Base-by-base conservation (phyloP, 139 green algal species). In the Volvox africanus region DNA sequence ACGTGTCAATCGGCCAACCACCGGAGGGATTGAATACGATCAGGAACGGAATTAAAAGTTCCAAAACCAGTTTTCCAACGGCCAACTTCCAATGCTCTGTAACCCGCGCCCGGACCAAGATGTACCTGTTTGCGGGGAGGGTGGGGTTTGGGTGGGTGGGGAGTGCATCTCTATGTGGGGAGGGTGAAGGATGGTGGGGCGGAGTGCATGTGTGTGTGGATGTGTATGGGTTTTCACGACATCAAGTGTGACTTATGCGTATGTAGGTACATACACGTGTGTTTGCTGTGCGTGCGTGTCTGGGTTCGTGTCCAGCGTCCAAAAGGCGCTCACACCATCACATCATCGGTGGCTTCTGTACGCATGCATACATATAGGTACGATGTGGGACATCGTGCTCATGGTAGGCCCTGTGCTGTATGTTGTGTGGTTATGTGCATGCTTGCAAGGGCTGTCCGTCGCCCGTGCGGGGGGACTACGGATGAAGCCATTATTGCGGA, bases 71-170 rank as follows among this genome's bases (percentile, higher is more conserved):
- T 71, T 82, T 88, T 36, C n/a, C n/a, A 12, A 80, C 65, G 6
- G 83, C 83, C 35, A 88, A 6, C 20, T 80, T 80, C 65, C 65
- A 80, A 68, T 36, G 79, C n/a, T 79, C 65, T 0, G 36, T 21
- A 13, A 36, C 12, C 32, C 79, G 79, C 22, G 30, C 35, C 21
- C 55, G 50, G 1, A 50, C 67, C 35, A 88, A 68, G 5, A 35
- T 80, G 33, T 88, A 88, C 83, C 81, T 87, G 81, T 2, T 35
- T n/a, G n/a, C n/a, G n/a, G n/a, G n/a, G n/a, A n/a, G n/a, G n/a
- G n/a, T n/a, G n/a, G n/a, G n/a, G n/a, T n/a, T n/a, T n/a, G n/a
- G n/a, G n/a, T n/a, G n/a, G n/a, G n/a, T n/a, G n/a, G n/a, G n/a
- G n/a, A n/a, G n/a, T n/a, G n/a, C n/a, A n/a, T n/a, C n/a, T n/a